These are phyloP conservation scores for Bromus sterilis DNA, from an alignment of 176 grass and related monocot genomes.

Conservation along the genomic window DNA sequence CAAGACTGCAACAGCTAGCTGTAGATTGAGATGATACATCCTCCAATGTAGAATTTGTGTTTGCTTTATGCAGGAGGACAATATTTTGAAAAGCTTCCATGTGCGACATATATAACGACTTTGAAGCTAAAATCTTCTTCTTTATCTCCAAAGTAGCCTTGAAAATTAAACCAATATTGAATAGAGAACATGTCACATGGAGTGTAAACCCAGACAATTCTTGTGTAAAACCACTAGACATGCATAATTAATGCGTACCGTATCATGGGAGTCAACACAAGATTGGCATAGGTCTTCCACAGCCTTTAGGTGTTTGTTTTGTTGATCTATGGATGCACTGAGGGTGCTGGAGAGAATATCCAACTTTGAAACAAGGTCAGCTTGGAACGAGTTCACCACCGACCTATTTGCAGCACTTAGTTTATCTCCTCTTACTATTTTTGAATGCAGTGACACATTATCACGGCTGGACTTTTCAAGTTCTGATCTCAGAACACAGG, in stretches of 20 bases:
- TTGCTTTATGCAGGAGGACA: constrained; percentile 84
- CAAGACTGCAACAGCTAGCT: constrained; percentile 70
- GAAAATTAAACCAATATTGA: constrained; percentile 15
- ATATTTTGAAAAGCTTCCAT: constrained; percentile 91
- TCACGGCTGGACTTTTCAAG: constrained; percentile 87
- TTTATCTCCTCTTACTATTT: constrained; percentile 91
- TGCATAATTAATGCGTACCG: constrained; percentile 35
- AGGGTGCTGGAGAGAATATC: constrained; percentile 70
- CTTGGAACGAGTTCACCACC: constrained; percentile 72
- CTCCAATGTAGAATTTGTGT: constrained; percentile 57
- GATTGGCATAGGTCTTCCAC: constrained; percentile 76
- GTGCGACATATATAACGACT: constrained; percentile 65
- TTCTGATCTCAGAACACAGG: constrained; percentile 75
- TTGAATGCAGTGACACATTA: constrained; percentile 75
- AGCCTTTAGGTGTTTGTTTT: constrained; percentile 71
- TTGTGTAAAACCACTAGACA: neutral
- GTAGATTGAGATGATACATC: constrained; percentile 62
- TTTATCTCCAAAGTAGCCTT: constrained; percentile 72
- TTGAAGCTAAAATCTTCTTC: constrained; percentile 81
- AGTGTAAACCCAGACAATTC: neutral
- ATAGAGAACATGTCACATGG: neutral
- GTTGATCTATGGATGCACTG: constrained; percentile 53
- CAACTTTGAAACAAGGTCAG: constrained; percentile 64
- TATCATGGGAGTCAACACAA: constrained; percentile 85
- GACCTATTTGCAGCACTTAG: constrained; percentile 68